Base-by-base conservation (phyloP, 2,329 filamentous ascomycete species). In the Diaporthe aspalathi region DNA sequence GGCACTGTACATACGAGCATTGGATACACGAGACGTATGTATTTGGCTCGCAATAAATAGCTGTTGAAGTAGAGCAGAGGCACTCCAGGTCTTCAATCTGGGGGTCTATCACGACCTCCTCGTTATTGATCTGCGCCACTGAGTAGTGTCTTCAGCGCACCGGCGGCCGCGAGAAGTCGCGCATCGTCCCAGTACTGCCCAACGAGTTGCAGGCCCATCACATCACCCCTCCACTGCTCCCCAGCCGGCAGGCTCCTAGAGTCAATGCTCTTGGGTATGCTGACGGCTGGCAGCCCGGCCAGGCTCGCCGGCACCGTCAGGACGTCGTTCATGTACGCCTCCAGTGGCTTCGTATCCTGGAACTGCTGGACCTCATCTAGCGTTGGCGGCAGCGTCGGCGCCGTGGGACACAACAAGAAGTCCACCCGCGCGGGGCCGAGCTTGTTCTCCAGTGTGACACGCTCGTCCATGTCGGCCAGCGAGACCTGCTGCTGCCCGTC, bases 221-320 rank as follows among this genome's bases (percentile, higher is more conserved):
- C 17, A 2, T 80, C 76, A 1, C 72, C 72, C 43, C 76, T 82
- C 20, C 77, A 79, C n/a, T 79, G 76, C 2, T 80, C 78, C 7
- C 75, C 76, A 9, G 75, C 74, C 1, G 76, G 72, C 24, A 73
- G 73, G 2, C 27, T 63, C 24, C 27, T 5, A 12, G 27, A 7
- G n/a, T 79, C 68, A 0, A 80, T 79, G 72, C 85, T 80, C 74
- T 92, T 85, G 0, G 96, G 95, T 14, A 99, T 86, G 75, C 93
- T 98, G 65, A 98, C 88, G 14, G 95, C 93, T 3, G 96, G 96
- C 69, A 99, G 83, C 0, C 96, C 96, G 0, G 95, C 96, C 74
- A 99, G 84, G 82, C 94, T 98, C 2, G 95, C 94, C 1, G 96
- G 96, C 1, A 99, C 95, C 0, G 96, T 98, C 77, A 98, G 95